These are phyloP conservation scores for Allium sativum DNA, from an alignment of 106 monocot species.

Conservation along the genomic window DNA sequence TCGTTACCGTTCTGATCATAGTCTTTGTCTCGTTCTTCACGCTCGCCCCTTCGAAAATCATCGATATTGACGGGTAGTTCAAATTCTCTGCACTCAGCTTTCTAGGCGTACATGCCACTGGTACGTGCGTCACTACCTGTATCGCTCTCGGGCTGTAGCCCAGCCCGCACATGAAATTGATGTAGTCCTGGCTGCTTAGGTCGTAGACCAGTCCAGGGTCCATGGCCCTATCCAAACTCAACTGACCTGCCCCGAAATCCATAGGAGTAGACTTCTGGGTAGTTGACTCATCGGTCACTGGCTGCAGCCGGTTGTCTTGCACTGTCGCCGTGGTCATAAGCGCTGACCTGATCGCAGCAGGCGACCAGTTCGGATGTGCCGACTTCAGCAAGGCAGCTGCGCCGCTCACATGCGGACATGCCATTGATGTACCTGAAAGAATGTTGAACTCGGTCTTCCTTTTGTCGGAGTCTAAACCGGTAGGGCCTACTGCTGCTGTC, in stretches of 20 bases:
- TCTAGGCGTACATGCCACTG: conserved; percentile 46
- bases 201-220: conserved; percentile 92
- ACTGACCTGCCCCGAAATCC: conserved; percentile 68
- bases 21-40: conserved; percentile 27
- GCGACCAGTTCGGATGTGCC: conserved; percentile 72
- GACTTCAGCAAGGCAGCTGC: conserved; percentile 90
- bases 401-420: conserved; percentile 84
- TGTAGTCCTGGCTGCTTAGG: conserved; percentile 49
- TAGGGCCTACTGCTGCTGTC: conserved; percentile 83
- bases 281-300: conserved; percentile 59
- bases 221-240: conserved; percentile 61
- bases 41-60: conserved; percentile 33
- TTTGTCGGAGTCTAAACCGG: conserved; percentile 60
- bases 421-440: conserved; percentile 93
- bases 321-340: conserved; percentile 82
- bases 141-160: conserved; percentile 59
- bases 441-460: conserved; percentile 92
- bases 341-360: conserved; percentile 79
- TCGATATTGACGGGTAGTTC: conserved; percentile 85
- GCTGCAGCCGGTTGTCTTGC: conserved; percentile 44
- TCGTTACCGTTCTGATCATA: conserved; percentile 58
- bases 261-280: conserved; percentile 44
- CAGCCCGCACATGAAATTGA: conserved; percentile 70
- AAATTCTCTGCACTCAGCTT: conserved; percentile 38
- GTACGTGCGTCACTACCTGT: conserved; percentile 65